These are phyloP conservation scores for Syzygium aqueum DNA, from an alignment of 345 rosid species.

Conservation along the genomic window DNA sequence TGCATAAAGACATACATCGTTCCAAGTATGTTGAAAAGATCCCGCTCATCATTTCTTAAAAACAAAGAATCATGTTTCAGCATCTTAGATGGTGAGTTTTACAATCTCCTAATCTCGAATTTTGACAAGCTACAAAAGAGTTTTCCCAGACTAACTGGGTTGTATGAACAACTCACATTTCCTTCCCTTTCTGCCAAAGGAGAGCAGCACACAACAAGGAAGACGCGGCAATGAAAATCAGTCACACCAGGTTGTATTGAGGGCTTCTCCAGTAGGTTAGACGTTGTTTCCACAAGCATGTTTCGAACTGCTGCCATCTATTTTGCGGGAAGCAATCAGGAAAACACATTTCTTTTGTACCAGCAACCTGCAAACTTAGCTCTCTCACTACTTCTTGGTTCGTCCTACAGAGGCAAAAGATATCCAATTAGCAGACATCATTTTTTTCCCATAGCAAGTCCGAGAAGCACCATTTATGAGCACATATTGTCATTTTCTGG, in stretches of 20 bases:
- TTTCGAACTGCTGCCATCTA: conserved; percentile 33
- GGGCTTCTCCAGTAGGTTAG: conserved; percentile 62
- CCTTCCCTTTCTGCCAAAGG: conserved; percentile 28
- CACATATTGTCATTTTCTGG: neutral
- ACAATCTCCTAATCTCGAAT: neutral
- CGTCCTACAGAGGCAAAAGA: neutral
- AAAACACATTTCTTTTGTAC: conserved; percentile 16
- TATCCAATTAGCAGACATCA: too few species aligned
- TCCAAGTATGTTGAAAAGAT: conserved; percentile 38
- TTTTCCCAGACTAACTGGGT: neutral
- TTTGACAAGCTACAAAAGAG: neutral
- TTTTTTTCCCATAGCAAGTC: neutral
- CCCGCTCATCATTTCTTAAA: conserved; percentile 36
- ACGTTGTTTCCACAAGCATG: conserved; percentile 56
- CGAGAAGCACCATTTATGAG: neutral
- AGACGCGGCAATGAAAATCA: neutral
- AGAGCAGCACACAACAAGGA: conserved; percentile 15
- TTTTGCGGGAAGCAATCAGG: conserved; percentile 24
- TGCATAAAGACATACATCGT: conserved; percentile 23
- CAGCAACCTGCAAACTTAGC: conserved; percentile 17
- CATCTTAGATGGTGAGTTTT: neutral
- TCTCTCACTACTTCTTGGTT: conserved; percentile 1
- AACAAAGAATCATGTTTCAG: neutral
- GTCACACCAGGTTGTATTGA: conserved; percentile 22
- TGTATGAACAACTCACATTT: conserved; percentile 7